phyloP scores from a whole-genome alignment of 2,329 filamentous ascomycete genomes.

The Fusarium ramigenum region DNA sequence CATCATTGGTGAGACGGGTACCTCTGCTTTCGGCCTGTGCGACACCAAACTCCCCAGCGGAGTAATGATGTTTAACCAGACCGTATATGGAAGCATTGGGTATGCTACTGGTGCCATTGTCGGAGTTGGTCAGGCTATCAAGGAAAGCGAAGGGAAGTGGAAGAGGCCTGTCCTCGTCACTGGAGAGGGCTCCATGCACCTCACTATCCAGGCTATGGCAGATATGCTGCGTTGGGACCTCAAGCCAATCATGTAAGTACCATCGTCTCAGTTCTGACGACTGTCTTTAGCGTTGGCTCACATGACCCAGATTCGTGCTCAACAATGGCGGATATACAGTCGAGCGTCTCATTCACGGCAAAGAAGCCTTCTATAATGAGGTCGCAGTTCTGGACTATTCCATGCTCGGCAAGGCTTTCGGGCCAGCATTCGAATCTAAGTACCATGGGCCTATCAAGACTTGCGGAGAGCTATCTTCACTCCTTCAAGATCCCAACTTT shows the following conservation, averaged over 20 bases:
- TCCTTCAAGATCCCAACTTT: neutral
- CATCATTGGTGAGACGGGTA: neutral
- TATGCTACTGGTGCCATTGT: neutral
- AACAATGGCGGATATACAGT: constrained; percentile 1
- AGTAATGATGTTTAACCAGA: neutral
- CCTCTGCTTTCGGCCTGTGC: neutral
- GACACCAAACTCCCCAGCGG: neutral
- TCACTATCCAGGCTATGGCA: neutral
- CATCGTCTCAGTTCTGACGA: neutral
- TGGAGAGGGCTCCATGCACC: neutral
- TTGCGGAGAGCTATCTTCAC: neutral
- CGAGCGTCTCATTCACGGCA: neutral
- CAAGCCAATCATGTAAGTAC: neutral
- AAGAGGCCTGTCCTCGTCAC: neutral
- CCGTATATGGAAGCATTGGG: neutral
- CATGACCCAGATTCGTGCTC: neutral
- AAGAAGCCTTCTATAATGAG: neutral
- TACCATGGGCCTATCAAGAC: neutral
- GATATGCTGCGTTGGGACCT: neutral
- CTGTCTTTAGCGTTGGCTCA: neutral
- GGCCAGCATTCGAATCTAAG: neutral
- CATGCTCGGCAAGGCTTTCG: neutral
- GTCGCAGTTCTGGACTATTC: neutral
- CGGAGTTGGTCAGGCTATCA: neutral
- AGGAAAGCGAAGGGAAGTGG: neutral